phyloP scores from a whole-genome alignment of 164 flowering plant genomes.

The Santalum album region DNA sequence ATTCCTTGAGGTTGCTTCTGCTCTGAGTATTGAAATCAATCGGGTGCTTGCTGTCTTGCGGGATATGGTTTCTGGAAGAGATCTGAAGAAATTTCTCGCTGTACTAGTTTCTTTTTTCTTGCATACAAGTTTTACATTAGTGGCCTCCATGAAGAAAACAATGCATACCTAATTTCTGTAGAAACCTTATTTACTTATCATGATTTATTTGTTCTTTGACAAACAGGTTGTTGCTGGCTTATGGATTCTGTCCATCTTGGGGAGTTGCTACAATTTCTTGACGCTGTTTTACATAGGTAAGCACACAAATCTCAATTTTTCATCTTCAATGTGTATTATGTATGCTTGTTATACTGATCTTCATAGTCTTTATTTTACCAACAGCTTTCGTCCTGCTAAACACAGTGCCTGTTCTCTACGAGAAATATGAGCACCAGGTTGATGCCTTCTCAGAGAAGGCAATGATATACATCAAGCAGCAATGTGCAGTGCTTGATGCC shows the following conservation, averaged over 20 bases:
- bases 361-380: not conserved
- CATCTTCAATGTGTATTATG: conserved; percentile 39
- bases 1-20: conserved; percentile 38
- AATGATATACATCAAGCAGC: conserved; percentile 46
- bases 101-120: conserved; percentile 15
- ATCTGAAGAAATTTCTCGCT: conserved; percentile 41
- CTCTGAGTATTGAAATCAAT: conserved; percentile 27
- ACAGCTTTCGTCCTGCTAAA: conserved; percentile 64
- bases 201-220: too few species aligned
- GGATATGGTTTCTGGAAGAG: conserved; percentile 39
- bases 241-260: conserved; percentile 46
- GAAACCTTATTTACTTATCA: too few species aligned
- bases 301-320: conserved; percentile 12
- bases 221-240: conserved; percentile 39
- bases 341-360: conserved; percentile 1
- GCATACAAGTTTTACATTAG: not conserved
- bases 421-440: conserved; percentile 66
- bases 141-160: too few species aligned
- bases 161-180: too few species aligned
- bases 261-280: conserved; percentile 49
- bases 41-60: conserved; percentile 20
- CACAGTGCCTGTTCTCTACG: conserved; percentile 67
- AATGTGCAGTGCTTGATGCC: conserved; percentile 60
- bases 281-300: conserved; percentile 48
- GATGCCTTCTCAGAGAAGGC: conserved; percentile 67